Conservation (phyloP, 495 filamentous ascomycete species). For the Jackrogersella multiformis region DNA sequence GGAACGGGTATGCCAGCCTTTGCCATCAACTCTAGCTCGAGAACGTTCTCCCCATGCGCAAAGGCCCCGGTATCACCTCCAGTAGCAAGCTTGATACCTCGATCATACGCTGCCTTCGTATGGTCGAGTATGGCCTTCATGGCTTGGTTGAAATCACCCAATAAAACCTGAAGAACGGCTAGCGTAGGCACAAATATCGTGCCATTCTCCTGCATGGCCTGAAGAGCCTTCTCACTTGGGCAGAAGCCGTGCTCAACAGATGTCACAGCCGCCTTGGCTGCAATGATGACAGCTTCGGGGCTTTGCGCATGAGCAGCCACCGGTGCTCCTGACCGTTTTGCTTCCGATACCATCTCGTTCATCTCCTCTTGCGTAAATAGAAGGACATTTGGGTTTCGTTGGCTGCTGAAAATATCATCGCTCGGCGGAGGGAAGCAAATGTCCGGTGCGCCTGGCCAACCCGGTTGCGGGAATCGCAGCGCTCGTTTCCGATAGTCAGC, state of each 20-base stretch:
- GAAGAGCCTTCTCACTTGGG: slow-evolving; percentile 47
- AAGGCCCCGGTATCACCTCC: slow-evolving; percentile 64
- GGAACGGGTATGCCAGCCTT: slow-evolving; percentile 60
- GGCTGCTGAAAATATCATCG: slow-evolving; percentile 41
- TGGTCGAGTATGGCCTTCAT: slow-evolving; percentile 42
- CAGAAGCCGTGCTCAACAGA: slow-evolving; percentile 61
- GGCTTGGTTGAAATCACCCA: slow-evolving; percentile 6
- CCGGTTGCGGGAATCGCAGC: slow-evolving; percentile 54
- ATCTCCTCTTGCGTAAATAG: slow-evolving; percentile 61
- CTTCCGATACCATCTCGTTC: slow-evolving; percentile 60
- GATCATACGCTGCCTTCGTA: slow-evolving; percentile 48
- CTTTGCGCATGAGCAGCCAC: slow-evolving; percentile 58
- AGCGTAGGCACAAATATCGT: slow-evolving; percentile 63
- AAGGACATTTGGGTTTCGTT: slow-evolving; percentile 54
- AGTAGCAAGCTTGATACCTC: slow-evolving; percentile 56
- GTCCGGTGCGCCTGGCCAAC: slow-evolving; percentile 34
- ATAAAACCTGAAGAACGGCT: slow-evolving; percentile 48
- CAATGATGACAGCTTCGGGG: slow-evolving; percentile 56
- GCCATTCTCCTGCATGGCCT: slow-evolving; percentile 50
- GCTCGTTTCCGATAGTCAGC: slow-evolving; percentile 60
- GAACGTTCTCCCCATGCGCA: slow-evolving; percentile 59
- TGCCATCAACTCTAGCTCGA: slow-evolving; percentile 61
- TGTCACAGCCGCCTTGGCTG: slow-evolving; percentile 60
- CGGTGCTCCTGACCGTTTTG: slow-evolving; percentile 50
- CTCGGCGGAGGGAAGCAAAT: slow-evolving; percentile 31